A percentile compares a stretch with the other conserved stretches of the same genome.
phyloP scores from a whole-genome alignment of 495 filamentous ascomycete genomes.

The Penicillium lividum region DNA sequence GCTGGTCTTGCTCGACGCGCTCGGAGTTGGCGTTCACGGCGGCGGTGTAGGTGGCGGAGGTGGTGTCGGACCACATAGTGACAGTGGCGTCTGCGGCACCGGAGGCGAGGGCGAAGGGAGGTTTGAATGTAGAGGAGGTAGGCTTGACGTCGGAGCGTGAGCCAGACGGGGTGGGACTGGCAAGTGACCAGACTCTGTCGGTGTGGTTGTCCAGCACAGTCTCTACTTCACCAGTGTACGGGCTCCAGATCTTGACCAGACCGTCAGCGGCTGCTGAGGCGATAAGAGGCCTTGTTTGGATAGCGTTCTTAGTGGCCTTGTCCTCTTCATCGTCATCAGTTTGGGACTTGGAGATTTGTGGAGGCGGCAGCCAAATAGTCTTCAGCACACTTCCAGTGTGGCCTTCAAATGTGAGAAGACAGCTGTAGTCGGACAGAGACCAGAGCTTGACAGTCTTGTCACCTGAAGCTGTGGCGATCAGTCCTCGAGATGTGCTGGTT shows the following conservation, averaged over 20 bases:
- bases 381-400: slow-evolving; percentile 95
- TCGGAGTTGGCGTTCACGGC: slow-evolving; percentile 67
- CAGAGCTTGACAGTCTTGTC: slow-evolving; percentile 97
- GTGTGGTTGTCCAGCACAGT: slow-evolving; percentile 94
- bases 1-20: slow-evolving; percentile 89
- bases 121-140: slow-evolving; percentile 31
- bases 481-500: slow-evolving; percentile 61
- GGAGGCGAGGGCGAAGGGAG: slow-evolving; percentile 74
- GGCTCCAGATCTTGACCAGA: slow-evolving; percentile 96
- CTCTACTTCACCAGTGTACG: slow-evolving; percentile 72
- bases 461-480: slow-evolving; percentile 84
- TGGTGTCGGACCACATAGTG: slow-evolving; percentile 94
- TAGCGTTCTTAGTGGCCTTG: slow-evolving; percentile 24
- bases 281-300: slow-evolving; percentile 56
- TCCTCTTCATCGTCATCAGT: slow-evolving; percentile 39
- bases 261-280: slow-evolving; percentile 92
- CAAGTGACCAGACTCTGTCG: slow-evolving; percentile 87
- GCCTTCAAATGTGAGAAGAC: slow-evolving; percentile 90
- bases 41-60: slow-evolving; percentile 71
- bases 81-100: slow-evolving; percentile 87
- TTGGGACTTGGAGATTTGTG: slow-evolving; percentile 39
- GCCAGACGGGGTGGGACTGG: slow-evolving; percentile 61
- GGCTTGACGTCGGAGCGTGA: slow-evolving; percentile 39
- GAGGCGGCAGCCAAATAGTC: slow-evolving; percentile 80
- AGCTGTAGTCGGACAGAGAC: slow-evolving; percentile 91